A percentile compares a stretch with the other conserved stretches of the same genome.
These are phyloP conservation scores for Aspergillus sp. DNA, from an alignment of 2,329 filamentous ascomycete species.

Conservation along the genomic window DNA sequence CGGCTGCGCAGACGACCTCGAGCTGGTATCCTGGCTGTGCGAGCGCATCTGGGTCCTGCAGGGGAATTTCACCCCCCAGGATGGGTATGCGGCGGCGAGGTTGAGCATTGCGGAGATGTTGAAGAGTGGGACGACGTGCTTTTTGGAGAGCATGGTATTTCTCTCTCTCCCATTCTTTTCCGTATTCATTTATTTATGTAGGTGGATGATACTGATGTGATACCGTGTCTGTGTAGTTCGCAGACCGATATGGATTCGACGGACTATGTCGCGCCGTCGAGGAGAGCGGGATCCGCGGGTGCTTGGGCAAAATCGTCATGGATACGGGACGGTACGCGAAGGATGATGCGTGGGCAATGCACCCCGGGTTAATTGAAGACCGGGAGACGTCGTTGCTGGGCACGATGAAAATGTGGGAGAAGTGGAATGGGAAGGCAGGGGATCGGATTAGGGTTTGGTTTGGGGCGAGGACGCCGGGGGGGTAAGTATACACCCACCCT, in stretches of 20 bases:
- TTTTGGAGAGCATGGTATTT: constrained; percentile 54
- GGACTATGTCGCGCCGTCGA: constrained; percentile 47
- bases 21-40: constrained; percentile 54
- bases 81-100: constrained; percentile 52
- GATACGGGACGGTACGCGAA: constrained; percentile 47
- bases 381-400: constrained; percentile 44
- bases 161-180: not conserved
- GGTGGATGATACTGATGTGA: too few species aligned
- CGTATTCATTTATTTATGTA: too few species aligned
- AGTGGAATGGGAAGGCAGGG: constrained; percentile 39
- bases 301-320: constrained; percentile 49
- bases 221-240: constrained; percentile 34
- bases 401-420: constrained; percentile 40
- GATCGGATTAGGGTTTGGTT: constrained; percentile 53
- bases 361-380: constrained; percentile 45
- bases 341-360: constrained; percentile 47
- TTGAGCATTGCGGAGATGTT: constrained; percentile 55
- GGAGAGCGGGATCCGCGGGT: constrained; percentile 49
- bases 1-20: constrained; percentile 52
- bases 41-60: constrained; percentile 54
- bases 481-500: too few species aligned
- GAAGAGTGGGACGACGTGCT: constrained; percentile 53
- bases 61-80: constrained; percentile 47
- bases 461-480: constrained; percentile 51
- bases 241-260: constrained; percentile 51